Percentiles rank a stretch among this genome's conserved stretches.
Conservation (phyloP, 2,329 filamentous ascomycete genomes). For the Canariomyces notabilis region DNA sequence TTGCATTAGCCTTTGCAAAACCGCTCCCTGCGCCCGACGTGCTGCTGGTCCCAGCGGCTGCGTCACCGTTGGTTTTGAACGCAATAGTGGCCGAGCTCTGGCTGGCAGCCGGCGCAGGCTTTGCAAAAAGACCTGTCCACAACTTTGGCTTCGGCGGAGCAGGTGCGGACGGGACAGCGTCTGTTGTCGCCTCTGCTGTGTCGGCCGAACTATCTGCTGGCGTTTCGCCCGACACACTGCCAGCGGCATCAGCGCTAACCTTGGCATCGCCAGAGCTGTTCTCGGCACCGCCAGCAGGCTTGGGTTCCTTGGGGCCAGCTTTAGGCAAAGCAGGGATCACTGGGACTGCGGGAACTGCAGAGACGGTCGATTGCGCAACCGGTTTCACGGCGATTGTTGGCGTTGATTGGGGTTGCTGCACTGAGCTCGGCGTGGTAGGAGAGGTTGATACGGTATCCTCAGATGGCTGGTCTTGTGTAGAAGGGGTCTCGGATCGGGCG, state of each 20-base stretch:
- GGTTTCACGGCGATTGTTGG: slow-evolving; percentile 30
- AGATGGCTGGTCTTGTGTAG: slow-evolving; percentile 29
- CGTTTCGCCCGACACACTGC: slow-evolving; percentile 5
- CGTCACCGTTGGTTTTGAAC: slow-evolving; percentile 23
- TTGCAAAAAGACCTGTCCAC: slow-evolving; percentile 37
- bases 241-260: slow-evolving; percentile 15
- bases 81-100: slow-evolving; percentile 22
- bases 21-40: slow-evolving; percentile 28
- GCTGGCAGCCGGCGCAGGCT: slow-evolving; percentile 23
- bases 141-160: slow-evolving; percentile 34
- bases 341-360: slow-evolving; percentile 42
- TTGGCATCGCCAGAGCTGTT: slow-evolving; percentile 23
- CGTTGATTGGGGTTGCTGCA: slow-evolving; percentile 24
- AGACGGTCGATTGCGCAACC: slow-evolving; percentile 33
- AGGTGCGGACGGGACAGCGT: slow-evolving; percentile 24
- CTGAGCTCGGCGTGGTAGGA: slow-evolving; percentile 34
- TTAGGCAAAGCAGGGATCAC: slow-evolving; percentile 46
- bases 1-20: slow-evolving; percentile 45
- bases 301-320: slow-evolving; percentile 30
- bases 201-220: slow-evolving; percentile 7
- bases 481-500: slow-evolving; percentile 29
- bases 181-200: slow-evolving; percentile 24
- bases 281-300: slow-evolving; percentile 21
- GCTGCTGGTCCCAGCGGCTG: slow-evolving; percentile 19
- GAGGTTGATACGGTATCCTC: slow-evolving; percentile 32